Conservation (phyloP, 108 stramenopile genomes). For the Asterionellopsis glacialis region DNA sequence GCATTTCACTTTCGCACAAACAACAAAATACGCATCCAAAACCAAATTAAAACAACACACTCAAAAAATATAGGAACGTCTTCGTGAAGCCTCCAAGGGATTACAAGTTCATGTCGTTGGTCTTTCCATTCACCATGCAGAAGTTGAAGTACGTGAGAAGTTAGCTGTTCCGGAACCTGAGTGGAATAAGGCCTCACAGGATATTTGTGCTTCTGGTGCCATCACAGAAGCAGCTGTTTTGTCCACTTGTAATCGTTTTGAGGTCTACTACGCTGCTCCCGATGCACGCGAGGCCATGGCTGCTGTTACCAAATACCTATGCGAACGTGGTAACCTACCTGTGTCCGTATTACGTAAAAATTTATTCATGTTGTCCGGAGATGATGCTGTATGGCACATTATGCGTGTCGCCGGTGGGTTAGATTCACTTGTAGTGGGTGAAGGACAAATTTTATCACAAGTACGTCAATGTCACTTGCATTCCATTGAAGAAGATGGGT, state of each 20-base stretch:
- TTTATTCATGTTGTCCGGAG: slow-evolving; percentile 92
- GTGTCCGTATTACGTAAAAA: slow-evolving; percentile 80
- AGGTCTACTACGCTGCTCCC: slow-evolving; percentile 92
- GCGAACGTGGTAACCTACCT: slow-evolving; percentile 77
- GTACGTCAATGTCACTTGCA: slow-evolving; percentile 94
- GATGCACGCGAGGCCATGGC: slow-evolving; percentile 90
- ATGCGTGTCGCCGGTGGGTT: slow-evolving; percentile 95
- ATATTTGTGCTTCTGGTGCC: slow-evolving; percentile 69
- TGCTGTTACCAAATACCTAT: slow-evolving; percentile 79
- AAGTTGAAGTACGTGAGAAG: slow-evolving; percentile 97
- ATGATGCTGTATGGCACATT: slow-evolving; percentile 97
- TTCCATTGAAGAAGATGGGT: slow-evolving; percentile 93
- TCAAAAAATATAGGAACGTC: slow-evolving; percentile 72
- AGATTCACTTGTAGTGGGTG: slow-evolving; percentile 98
- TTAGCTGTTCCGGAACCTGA: slow-evolving; percentile 92
- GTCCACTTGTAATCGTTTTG: slow-evolving; percentile 98
- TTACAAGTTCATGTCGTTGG: slow-evolving; percentile 94
- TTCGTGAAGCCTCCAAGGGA: slow-evolving; percentile 83
- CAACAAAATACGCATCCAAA: no score
- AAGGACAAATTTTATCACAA: slow-evolving; percentile 97
- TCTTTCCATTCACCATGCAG: slow-evolving; percentile 95
- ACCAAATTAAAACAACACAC: no score
- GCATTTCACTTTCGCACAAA: no score
- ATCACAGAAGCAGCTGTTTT: slow-evolving; percentile 94
- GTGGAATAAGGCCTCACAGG: slow-evolving; percentile 88